Percentiles rank a stretch among this genome's conserved stretches.
Evolutionary conservation across 805 yeast species (phyloP).

Genomic region (Candida pseudoglaebosa): DNA sequence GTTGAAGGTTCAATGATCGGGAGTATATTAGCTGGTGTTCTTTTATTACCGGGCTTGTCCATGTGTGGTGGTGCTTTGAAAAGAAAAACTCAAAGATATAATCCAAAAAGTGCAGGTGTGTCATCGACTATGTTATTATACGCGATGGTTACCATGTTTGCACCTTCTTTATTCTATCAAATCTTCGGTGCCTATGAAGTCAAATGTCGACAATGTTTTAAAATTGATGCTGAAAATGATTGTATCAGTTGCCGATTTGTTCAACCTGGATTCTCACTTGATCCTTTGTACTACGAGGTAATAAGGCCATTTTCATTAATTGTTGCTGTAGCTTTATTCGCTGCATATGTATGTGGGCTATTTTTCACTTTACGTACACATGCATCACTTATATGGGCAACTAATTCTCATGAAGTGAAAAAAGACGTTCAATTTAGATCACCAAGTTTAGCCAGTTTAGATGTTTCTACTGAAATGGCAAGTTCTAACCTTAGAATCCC

Average conservation of each 20-base stretch:
- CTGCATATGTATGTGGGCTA: conserved; percentile 84
- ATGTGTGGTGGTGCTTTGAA: conserved; percentile 97
- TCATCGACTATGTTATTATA: conserved; percentile 92
- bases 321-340: conserved; percentile 75
- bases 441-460: conserved; percentile 36
- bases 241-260: conserved; percentile 73
- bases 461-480: conserved; percentile 12
- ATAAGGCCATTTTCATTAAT: conserved; percentile 77
- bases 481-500: conserved; percentile 10
- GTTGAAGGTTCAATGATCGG: conserved; percentile 98
- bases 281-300: conserved; percentile 59
- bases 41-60: conserved; percentile 86
- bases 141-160: conserved; percentile 85
- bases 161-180: conserved; percentile 87
- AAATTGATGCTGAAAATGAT: conserved; percentile 22
- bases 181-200: conserved; percentile 85
- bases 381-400: conserved; percentile 94
- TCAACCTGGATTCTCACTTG: conserved; percentile 72
- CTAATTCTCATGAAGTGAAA: conserved; percentile 33
- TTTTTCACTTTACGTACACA: conserved; percentile 94
- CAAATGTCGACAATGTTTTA: conserved; percentile 56
- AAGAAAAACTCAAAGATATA: conserved; percentile 90
- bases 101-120: conserved; percentile 95
- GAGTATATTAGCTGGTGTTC: conserved; percentile 85
- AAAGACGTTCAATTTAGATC: conserved; percentile 29